phyloP scores from a whole-genome alignment of 768 basidiomycete species.

The Boletellus ananas region DNA sequence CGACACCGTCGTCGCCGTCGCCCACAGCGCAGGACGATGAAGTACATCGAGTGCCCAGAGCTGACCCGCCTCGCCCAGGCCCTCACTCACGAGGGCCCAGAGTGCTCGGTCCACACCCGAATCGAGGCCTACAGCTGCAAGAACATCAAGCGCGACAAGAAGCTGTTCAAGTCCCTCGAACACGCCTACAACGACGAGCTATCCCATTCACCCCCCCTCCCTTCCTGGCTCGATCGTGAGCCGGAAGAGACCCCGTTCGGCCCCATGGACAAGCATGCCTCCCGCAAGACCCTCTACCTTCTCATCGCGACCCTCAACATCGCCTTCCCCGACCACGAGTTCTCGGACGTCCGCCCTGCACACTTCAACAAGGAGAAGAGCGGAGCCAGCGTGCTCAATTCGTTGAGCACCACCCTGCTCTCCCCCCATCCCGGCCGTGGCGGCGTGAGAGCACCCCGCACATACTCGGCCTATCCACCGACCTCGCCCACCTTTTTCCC shows the following conservation, averaged over 20 bases:
- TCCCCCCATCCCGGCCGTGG: constrained; percentile 55
- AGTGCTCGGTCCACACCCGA: constrained; percentile 85
- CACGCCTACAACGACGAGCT: constrained; percentile 74
- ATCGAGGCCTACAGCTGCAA: constrained; percentile 98
- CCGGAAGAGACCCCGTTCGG: constrained; percentile 86
- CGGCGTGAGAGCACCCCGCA: constrained; percentile 65
- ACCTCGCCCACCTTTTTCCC: constrained; percentile 71
- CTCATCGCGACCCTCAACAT: constrained; percentile 96
- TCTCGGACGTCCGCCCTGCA: constrained; percentile 85
- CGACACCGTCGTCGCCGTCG: neutral
- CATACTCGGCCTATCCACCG: constrained; percentile 85
- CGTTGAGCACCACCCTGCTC: constrained; percentile 78
- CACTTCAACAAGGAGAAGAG: constrained; percentile 85
- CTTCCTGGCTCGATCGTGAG: constrained; percentile 70
- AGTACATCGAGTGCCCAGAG: constrained; percentile 84
- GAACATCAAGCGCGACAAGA: constrained; percentile 95
- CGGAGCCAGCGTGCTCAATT: constrained; percentile 73
- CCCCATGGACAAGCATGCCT: constrained; percentile 77
- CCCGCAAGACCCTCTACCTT: constrained; percentile 90
- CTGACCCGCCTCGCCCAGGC: constrained; percentile 72
- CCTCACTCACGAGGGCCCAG: constrained; percentile 81
- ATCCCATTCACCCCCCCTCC: constrained; percentile 79
- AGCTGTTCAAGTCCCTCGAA: constrained; percentile 91
- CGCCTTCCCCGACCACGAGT: constrained; percentile 97
- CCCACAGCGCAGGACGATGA: constrained; percentile 48